Evolutionary conservation across 306 rosid genomes (phyloP).

Genomic region (Vigna reflexopilosa): DNA sequence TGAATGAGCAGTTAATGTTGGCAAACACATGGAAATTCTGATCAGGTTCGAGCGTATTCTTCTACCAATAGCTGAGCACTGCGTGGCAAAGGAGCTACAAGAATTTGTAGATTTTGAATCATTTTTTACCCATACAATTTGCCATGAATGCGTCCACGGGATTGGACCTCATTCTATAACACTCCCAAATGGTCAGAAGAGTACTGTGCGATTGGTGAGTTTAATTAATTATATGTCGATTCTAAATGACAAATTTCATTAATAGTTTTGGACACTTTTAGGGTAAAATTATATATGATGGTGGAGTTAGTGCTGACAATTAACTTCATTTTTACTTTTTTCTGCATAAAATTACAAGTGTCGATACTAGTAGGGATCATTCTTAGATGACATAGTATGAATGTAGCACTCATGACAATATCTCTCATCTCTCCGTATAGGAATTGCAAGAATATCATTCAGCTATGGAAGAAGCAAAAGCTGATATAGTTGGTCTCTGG

Average conservation of each 20-base stretch:
- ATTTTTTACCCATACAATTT: slow-evolving; percentile 91
- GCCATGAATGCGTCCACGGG: slow-evolving; percentile 99
- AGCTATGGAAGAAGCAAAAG: slow-evolving; percentile 96
- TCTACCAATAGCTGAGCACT: slow-evolving; percentile 77
- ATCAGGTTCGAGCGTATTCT: slow-evolving; percentile 88
- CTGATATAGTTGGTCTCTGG: slow-evolving; percentile 98
- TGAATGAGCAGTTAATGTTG: slow-evolving; percentile 18
- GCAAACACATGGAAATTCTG: slow-evolving; percentile 41
- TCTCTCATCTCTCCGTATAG: slow-evolving; percentile 55
- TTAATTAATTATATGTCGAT: too few relatives aligned
- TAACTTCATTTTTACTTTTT: too few relatives aligned
- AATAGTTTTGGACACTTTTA: too few relatives aligned
- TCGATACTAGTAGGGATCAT: too few relatives aligned
- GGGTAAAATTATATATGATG: too few relatives aligned
- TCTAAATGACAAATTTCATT: too few relatives aligned
- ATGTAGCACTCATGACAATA: background rate
- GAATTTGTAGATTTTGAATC: slow-evolving; percentile 88
- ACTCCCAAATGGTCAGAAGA: slow-evolving; percentile 85
- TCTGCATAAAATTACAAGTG: too few relatives aligned
- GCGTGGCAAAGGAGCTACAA: slow-evolving; percentile 74
- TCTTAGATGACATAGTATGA: too few relatives aligned
- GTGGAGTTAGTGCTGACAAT: too few relatives aligned
- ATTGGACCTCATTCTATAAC: slow-evolving; percentile 92
- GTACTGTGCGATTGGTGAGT: slow-evolving; percentile 88
- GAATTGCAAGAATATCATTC: slow-evolving; percentile 95